Evolutionary conservation across 352 stramenopile genomes (phyloP).

Genomic region (Pythium phragmiticola): DNA sequence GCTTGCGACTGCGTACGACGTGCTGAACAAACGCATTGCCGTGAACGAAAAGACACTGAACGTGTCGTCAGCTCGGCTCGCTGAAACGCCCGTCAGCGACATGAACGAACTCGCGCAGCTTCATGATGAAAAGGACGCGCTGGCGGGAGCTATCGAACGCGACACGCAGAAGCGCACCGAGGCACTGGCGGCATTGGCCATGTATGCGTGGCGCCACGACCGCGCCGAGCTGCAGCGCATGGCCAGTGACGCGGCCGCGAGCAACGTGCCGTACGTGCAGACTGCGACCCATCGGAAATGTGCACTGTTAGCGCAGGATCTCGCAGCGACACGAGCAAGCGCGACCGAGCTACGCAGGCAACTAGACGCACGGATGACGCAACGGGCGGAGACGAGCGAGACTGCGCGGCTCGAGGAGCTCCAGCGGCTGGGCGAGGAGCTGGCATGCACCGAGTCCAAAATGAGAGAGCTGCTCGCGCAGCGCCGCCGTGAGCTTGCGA

Average conservation of each 20-base stretch:
- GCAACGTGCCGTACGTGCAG: slow-evolving; percentile 14
- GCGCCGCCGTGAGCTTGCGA: slow-evolving; percentile 3
- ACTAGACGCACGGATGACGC: slow-evolving; percentile 5
- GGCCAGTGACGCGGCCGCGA: neutral
- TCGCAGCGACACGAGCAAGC: slow-evolving; percentile 2
- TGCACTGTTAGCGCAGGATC: neutral
- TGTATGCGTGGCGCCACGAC: slow-evolving; percentile 24
- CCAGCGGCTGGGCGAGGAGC: slow-evolving; percentile 7
- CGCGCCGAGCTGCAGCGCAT: neutral
- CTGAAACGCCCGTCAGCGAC: slow-evolving; percentile 27
- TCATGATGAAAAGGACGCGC: slow-evolving; percentile 42
- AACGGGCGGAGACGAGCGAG: slow-evolving; percentile 1
- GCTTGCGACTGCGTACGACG: slow-evolving; percentile 11
- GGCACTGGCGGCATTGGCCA: slow-evolving; percentile 35
- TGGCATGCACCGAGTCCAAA: neutral
- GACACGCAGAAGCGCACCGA: slow-evolving; percentile 34
- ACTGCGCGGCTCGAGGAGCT: slow-evolving; percentile 7
- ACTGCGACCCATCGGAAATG: slow-evolving; percentile 11
- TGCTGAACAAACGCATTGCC: slow-evolving; percentile 10
- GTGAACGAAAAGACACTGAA: slow-evolving; percentile 40
- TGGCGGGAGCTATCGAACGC: slow-evolving; percentile 32
- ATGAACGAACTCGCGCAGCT: slow-evolving; percentile 28
- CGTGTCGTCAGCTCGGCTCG: slow-evolving; percentile 31
- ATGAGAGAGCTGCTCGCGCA: neutral
- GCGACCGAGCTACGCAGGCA: neutral